Conservation (phyloP, 1,139 yeast species). For the Yamadazyma dendronema region DNA sequence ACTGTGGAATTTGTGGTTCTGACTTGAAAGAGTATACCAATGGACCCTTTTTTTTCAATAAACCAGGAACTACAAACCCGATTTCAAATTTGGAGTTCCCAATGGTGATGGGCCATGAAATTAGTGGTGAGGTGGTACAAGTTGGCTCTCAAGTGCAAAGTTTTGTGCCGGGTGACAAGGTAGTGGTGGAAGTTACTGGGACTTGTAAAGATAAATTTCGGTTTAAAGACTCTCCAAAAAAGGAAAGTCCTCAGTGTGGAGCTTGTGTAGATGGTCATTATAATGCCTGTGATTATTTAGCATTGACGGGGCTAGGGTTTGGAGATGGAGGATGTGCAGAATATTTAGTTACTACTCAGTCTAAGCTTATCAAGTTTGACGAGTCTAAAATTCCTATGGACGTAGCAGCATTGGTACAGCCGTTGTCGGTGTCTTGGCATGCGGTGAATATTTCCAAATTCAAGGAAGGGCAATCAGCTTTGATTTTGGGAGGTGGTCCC, state of each 20-base stretch:
- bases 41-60: slow-evolving; percentile 47
- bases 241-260: slow-evolving; percentile 29
- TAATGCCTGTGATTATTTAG: slow-evolving; percentile 46
- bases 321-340: slow-evolving; percentile 48
- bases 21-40: slow-evolving; percentile 51
- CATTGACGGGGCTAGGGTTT: slow-evolving; percentile 45
- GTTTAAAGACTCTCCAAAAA: slow-evolving; percentile 26
- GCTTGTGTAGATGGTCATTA: slow-evolving; percentile 44
- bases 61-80: slow-evolving; percentile 29
- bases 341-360: slow-evolving; percentile 33
- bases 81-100: slow-evolving; percentile 32
- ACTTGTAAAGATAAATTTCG: slow-evolving; percentile 43
- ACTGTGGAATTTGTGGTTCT: slow-evolving; percentile 65
- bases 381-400: slow-evolving; percentile 36
- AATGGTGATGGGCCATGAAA: slow-evolving; percentile 57
- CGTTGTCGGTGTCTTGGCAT: slow-evolving; percentile 48
- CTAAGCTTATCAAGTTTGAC: slow-evolving; percentile 36
- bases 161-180: slow-evolving; percentile 55
- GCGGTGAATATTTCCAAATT: slow-evolving; percentile 41
- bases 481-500: slow-evolving; percentile 63
- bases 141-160: slow-evolving; percentile 48
- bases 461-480: slow-evolving; percentile 45
- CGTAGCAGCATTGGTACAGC: slow-evolving; percentile 46
- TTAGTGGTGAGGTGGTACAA: slow-evolving; percentile 47
- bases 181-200: slow-evolving; percentile 56